phyloP scores from a whole-genome alignment of 2,329 filamentous ascomycete species.

The Fusarium verrucosum region DNA sequence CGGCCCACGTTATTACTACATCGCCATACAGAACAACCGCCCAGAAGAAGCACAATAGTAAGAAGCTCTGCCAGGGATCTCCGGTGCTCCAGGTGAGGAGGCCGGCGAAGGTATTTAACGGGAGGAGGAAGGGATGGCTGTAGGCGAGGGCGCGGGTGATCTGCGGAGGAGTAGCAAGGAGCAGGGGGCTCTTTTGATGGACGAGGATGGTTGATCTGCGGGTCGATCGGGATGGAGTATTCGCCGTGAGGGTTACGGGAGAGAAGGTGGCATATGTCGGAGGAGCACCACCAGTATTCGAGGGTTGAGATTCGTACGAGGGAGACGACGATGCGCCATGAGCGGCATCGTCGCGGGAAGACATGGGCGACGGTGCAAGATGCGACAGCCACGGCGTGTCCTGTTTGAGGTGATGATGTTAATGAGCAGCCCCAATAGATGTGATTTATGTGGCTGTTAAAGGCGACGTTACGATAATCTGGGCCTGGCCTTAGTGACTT shows the following conservation, averaged over 20 bases:
- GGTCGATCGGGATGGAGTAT: conserved; percentile 66
- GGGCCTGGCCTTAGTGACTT: neutral
- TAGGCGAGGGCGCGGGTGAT: conserved; percentile 94
- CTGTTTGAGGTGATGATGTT: conserved; percentile 38
- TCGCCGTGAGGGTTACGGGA: conserved; percentile 77
- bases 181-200: conserved; percentile 92
- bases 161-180: conserved; percentile 92
- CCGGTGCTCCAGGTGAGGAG: conserved; percentile 92
- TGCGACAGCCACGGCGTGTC: conserved; percentile 63
- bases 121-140: conserved; percentile 91
- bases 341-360: conserved; percentile 51
- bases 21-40: conserved; percentile 86
- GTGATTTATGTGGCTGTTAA: neutral
- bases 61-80: conserved; percentile 96
- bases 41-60: conserved; percentile 88
- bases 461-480: neutral
- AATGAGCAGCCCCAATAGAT: conserved; percentile 15
- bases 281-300: conserved; percentile 55
- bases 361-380: conserved; percentile 50
- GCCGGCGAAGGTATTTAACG: conserved; percentile 85
- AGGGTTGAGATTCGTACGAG: conserved; percentile 43
- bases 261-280: conserved; percentile 92
- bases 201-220: conserved; percentile 92
- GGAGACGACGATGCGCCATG: conserved; percentile 50
- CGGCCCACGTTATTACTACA: conserved; percentile 79